Base-by-base conservation (phyloP, 2,329 filamentous ascomycete species). In the Talaromyces sp. region DNA sequence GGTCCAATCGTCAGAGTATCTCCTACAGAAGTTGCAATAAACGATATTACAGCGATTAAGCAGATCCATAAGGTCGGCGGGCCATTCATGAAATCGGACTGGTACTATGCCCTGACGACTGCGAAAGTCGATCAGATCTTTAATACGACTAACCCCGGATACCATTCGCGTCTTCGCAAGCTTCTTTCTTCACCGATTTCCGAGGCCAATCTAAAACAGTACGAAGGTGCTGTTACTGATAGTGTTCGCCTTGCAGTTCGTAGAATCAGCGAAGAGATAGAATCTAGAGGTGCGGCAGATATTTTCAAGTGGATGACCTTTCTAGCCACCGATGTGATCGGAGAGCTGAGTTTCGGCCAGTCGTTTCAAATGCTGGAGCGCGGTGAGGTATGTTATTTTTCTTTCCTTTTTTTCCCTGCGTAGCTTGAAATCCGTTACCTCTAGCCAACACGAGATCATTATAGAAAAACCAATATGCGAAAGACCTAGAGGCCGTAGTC, bases 281-380 rank as follows among this genome's bases (percentile, higher is more conserved):
- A 74, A 64, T 67, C 57, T 17, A 65, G 65, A 0, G 75, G 78
- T 0, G 70, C 63, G 0, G 74, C 71, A 0, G 82, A 86, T 62
- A 69, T 85, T 0, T 75, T 77, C 61, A 84, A 84, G 60, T 86
- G 83, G 83, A 82, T 76, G 72, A 68, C 79, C 6, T 84, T 83
- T 58, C 78, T 84, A 75, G 71, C 82, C 0, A 83, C 82, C 0
- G 84, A 86, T 65, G 70, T 84, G 0, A 82, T 85, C 56, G 81
- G 78, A 0, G 77, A 84, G 57, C 68, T 86, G 6, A 78, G 73
- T 1, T 86, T 86, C 68, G 83, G 84, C 0, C 78, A 84, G n/a
- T 81, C 81, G 0, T 85, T 85, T 61, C 69, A 71, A 0, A 80
- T 81, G 72, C 68, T 87, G 4, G 82, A 85, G 59, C 68, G 69